Percentiles rank a stretch among this genome's conserved stretches.
Conservation (phyloP, 192 early-diverging fungal genomes). For the Chytriomyces sp. region DNA sequence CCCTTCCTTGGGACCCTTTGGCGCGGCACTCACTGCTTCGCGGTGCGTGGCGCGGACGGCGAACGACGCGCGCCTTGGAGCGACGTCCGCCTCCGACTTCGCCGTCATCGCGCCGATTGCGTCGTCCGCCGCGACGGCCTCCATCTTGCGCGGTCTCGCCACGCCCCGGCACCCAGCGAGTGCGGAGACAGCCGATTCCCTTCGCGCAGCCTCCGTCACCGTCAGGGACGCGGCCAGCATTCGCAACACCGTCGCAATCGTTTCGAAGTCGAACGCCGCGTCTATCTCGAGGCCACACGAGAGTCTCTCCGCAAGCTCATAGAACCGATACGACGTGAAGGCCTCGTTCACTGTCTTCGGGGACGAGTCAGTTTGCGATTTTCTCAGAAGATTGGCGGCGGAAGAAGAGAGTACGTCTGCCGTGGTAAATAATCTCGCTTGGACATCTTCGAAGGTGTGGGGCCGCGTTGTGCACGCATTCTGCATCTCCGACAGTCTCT, state of each 20-base stretch:
- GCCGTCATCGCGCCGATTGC: not conserved
- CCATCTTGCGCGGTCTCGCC: not conserved
- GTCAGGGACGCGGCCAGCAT: not conserved
- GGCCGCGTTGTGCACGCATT: too few relatives aligned
- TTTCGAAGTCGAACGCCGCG: not conserved
- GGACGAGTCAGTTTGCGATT: not conserved
- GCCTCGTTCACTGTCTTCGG: not conserved
- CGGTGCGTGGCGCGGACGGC: not conserved
- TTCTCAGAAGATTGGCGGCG: not conserved
- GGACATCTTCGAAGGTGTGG: constrained; percentile 1
- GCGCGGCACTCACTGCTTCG: not conserved
- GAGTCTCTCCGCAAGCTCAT: constrained; percentile 14
- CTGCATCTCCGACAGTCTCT: too few relatives aligned
- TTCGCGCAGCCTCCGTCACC: not conserved
- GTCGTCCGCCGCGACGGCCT: not conserved
- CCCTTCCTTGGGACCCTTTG: constrained; percentile 15
- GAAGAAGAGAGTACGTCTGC: constrained; percentile 2
- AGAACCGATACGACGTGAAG: not conserved
- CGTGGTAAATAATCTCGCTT: not conserved
- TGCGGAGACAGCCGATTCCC: too few relatives aligned
- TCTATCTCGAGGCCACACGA: not conserved
- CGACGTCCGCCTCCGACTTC: constrained; percentile 1
- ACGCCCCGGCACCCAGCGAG: not conserved
- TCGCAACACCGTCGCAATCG: constrained; percentile 3
- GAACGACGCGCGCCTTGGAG: not conserved